Percentiles rank a stretch among this genome's conserved stretches.
Conservation (phyloP, 768 basidiomycete genomes). For the Filobasidium floriforme region DNA sequence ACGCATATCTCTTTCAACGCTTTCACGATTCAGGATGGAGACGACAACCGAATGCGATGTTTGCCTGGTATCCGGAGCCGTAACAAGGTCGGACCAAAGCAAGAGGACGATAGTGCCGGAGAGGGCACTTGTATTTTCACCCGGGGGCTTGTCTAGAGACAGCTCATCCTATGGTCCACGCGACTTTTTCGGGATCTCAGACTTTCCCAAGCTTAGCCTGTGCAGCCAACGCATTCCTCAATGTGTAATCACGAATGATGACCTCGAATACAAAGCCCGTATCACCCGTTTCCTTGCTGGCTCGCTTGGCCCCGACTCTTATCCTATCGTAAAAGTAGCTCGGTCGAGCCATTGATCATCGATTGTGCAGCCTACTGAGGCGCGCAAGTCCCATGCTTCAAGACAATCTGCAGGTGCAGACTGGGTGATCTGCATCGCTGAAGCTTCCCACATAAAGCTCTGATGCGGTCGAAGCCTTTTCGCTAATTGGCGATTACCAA, state of each 20-base stretch:
- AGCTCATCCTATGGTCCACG: not conserved
- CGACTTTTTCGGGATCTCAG: not conserved
- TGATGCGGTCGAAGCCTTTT: too few relatives aligned
- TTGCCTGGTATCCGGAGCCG: not conserved
- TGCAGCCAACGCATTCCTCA: not conserved
- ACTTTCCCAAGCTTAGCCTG: not conserved
- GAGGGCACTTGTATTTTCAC: not conserved
- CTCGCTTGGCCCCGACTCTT: too few relatives aligned
- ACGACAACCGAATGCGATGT: not conserved
- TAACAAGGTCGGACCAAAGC: not conserved
- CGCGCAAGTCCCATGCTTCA: too few relatives aligned
- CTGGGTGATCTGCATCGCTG: too few relatives aligned
- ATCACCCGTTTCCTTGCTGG: too few relatives aligned
- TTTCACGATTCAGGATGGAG: not conserved
- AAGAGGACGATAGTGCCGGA: not conserved
- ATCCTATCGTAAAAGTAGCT: too few relatives aligned
- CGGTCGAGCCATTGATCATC: too few relatives aligned
- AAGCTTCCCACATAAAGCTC: too few relatives aligned
- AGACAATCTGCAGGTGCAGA: too few relatives aligned
- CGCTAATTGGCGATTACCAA: too few relatives aligned
- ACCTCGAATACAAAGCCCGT: not conserved
- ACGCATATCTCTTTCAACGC: not conserved
- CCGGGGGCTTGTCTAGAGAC: not conserved
- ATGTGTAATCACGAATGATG: constrained; percentile 5
- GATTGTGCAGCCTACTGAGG: too few relatives aligned